Evolutionary conservation across 257 asterid species (phyloP).

Genomic region (Salvia rosmarinus): DNA sequence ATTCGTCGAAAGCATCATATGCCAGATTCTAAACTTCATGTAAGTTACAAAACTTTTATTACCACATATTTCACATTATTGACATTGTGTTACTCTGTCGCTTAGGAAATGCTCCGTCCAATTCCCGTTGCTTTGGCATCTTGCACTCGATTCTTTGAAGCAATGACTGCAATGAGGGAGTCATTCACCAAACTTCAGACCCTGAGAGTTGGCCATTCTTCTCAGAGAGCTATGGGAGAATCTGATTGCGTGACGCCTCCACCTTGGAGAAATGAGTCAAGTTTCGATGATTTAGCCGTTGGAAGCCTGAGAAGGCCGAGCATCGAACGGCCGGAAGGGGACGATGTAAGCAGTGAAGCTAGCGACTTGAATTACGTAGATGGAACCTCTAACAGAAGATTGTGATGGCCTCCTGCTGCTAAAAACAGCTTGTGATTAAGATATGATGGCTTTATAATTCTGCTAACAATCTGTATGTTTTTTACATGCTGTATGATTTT

Average conservation of each 20-base stretch:
- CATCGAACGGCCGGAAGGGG: conserved; percentile 46
- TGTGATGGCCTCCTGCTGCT: conserved; percentile 74
- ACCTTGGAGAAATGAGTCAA: conserved; percentile 72
- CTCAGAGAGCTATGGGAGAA: conserved; percentile 52
- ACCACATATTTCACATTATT: conserved; percentile 6
- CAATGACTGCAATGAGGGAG: conserved; percentile 96
- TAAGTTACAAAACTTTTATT: conserved; percentile 8
- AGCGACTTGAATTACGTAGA: conserved; percentile 48
- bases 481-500: conserved; percentile 18
- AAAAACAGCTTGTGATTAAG: conserved; percentile 37
- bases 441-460: not conserved
- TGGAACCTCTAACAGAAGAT: conserved; percentile 55
- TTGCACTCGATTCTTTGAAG: conserved; percentile 94
- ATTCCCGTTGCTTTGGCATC: conserved; percentile 98
- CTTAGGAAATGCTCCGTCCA: conserved; percentile 94
- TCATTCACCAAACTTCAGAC: conserved; percentile 84
- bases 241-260: conserved; percentile 81
- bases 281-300: conserved; percentile 60
- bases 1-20: not conserved
- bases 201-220: conserved; percentile 73
- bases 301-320: conserved; percentile 48
- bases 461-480: conserved; percentile 16
- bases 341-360: conserved; percentile 34
- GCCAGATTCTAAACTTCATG: not conserved
- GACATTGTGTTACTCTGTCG: conserved; percentile 12